Percentiles rank a stretch among this genome's conserved stretches.
These are phyloP conservation scores for Leishmania gerbilli DNA, from an alignment of 208 protist genomes.

Conservation along the genomic window DNA sequence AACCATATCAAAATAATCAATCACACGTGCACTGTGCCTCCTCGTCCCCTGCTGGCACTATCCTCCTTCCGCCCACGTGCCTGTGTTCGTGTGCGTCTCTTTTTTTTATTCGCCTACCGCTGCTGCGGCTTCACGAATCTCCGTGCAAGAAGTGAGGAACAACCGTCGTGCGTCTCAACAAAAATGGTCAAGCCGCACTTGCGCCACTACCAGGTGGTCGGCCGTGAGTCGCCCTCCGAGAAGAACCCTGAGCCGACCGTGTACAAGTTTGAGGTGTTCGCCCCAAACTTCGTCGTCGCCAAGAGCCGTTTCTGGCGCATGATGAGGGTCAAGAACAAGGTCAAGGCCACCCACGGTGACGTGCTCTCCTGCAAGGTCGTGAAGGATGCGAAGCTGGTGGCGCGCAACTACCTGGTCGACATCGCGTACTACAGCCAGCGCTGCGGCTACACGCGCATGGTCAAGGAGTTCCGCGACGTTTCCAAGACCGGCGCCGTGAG, in stretches of 20 bases:
- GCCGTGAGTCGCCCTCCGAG: conserved; percentile 93
- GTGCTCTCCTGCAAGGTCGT: conserved; percentile 93
- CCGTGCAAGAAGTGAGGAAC: background rate
- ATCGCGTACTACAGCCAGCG: conserved; percentile 98
- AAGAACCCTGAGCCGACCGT: conserved; percentile 93
- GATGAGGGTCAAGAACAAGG: conserved; percentile 97
- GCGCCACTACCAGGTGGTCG: conserved; percentile 95
- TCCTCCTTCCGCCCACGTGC: background rate
- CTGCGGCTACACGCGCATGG: conserved; percentile 99
- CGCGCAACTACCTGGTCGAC: conserved; percentile 99
- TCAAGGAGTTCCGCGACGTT: conserved; percentile 99
- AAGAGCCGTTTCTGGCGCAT: conserved; percentile 99
- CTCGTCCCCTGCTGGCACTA: background rate
- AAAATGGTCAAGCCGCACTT: conserved; percentile 82
- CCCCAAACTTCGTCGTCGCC: conserved; percentile 97
- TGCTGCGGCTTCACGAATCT: background rate
- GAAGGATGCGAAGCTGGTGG: conserved; percentile 95
- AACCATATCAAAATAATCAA: background rate
- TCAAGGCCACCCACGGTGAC: conserved; percentile 99
- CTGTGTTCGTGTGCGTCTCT: background rate
- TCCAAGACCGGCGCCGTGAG: conserved; percentile 95
- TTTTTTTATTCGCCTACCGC: too few species aligned
- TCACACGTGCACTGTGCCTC: background rate
- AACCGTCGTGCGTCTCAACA: conserved; percentile 10
- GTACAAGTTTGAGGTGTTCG: conserved; percentile 99